Evolutionary conservation across 2,329 filamentous ascomycete species (phyloP).

Genomic region (Exophiala sp.): DNA sequence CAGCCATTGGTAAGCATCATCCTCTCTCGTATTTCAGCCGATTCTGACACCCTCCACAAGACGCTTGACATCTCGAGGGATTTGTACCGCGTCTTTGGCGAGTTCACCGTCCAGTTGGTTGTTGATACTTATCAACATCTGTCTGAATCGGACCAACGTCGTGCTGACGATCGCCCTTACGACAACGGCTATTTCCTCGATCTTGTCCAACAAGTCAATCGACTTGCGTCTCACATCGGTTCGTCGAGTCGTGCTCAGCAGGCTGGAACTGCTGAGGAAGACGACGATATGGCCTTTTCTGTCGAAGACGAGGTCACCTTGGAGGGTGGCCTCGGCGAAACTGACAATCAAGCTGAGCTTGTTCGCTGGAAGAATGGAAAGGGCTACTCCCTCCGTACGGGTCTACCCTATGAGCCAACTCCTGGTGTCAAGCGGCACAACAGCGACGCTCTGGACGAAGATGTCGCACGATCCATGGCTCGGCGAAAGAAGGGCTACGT

Average conservation of each 20-base stretch:
- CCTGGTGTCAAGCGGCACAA: slow-evolving; percentile 49
- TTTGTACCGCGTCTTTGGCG: slow-evolving; percentile 81
- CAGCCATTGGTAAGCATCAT: slow-evolving; percentile 70
- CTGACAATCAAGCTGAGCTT: slow-evolving; percentile 76
- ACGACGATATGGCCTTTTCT: slow-evolving; percentile 47
- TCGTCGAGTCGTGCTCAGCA: slow-evolving; percentile 55
- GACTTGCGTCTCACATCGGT: slow-evolving; percentile 80
- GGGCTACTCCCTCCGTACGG: slow-evolving; percentile 69
- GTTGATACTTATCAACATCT: slow-evolving; percentile 83
- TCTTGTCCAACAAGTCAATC: slow-evolving; percentile 84
- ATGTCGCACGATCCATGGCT: slow-evolving; percentile 88
- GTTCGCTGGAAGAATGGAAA: slow-evolving; percentile 77
- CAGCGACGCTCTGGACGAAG: slow-evolving; percentile 63
- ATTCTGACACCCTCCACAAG: slow-evolving; percentile 67
- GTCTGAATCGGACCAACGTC: slow-evolving; percentile 76
- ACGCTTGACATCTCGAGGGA: slow-evolving; percentile 62
- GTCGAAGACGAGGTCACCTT: slow-evolving; percentile 68
- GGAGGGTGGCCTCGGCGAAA: slow-evolving; percentile 72
- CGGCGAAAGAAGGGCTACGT: slow-evolving; percentile 89
- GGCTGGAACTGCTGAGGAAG: slow-evolving; percentile 50
- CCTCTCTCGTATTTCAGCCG: slow-evolving; percentile 58
- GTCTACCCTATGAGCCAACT: slow-evolving; percentile 53
- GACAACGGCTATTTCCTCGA: slow-evolving; percentile 96
- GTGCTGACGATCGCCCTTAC: slow-evolving; percentile 81
- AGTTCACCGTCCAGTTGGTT: slow-evolving; percentile 82